These are phyloP conservation scores for Coemansia sp. DNA, from an alignment of 192 early-diverging fungal genomes.

Conservation along the genomic window DNA sequence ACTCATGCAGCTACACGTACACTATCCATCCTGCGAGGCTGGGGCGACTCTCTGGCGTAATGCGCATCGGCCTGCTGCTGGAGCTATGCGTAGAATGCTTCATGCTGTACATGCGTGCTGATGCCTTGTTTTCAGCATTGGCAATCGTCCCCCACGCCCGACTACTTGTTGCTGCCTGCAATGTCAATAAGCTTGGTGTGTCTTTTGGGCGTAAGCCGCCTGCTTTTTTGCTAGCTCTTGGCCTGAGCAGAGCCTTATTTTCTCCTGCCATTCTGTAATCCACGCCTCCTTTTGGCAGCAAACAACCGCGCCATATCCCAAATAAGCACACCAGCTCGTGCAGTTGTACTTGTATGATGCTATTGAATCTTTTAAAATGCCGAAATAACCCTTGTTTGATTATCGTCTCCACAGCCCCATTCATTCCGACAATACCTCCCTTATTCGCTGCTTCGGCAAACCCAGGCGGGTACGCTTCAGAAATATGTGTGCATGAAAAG, in stretches of 20 bases:
- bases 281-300: conserved; percentile 12
- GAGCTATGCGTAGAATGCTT: background rate
- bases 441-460: background rate
- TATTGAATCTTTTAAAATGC: conserved; percentile 10
- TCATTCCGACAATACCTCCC: conserved; percentile 14
- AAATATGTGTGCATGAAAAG: background rate
- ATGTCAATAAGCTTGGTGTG: background rate
- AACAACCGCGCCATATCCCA: conserved; percentile 1
- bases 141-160: background rate
- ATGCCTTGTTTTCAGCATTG: background rate
- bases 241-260: background rate
- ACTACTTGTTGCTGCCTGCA: background rate
- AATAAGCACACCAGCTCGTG: conserved; percentile 5
- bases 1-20: conserved; percentile 2
- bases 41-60: background rate
- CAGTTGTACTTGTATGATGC: conserved; percentile 12
- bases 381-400: conserved; percentile 17
- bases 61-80: background rate
- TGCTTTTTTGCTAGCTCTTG: background rate
- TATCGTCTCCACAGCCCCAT: conserved; percentile 20
- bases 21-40: background rate
- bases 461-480: conserved; percentile 3
- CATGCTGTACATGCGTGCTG: background rate
- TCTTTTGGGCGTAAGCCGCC: background rate
- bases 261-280: conserved; percentile 13